A percentile compares a stretch with the other conserved stretches of the same genome.
Conservation (phyloP, 441 rosid genomes). For the Metrosideros polymorpha region DNA sequence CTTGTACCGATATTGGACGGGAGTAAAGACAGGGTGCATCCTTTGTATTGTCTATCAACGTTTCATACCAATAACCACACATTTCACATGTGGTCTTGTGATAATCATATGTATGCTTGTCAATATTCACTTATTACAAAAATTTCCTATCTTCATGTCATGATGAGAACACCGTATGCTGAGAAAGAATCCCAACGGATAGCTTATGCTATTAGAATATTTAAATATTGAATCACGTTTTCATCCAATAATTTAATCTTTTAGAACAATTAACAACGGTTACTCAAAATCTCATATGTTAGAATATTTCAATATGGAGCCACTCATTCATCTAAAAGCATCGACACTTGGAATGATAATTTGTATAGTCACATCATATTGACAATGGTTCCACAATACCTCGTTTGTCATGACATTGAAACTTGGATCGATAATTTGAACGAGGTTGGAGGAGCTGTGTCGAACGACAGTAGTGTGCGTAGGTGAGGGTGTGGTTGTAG, state of each 20-base stretch:
- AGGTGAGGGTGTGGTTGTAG: not conserved
- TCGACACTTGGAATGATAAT: no score
- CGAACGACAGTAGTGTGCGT: no score
- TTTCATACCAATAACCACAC: not conserved
- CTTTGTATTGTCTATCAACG: not conserved
- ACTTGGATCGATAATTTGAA: no score
- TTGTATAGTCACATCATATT: no score
- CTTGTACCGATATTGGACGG: not conserved
- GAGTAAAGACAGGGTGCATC: not conserved
- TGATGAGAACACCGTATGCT: not conserved
- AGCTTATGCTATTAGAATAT: not conserved
- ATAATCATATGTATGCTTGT: not conserved
- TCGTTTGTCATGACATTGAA: no score
- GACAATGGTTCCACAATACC: no score
- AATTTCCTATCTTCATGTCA: not conserved
- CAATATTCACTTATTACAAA: not conserved
- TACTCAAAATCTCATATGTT: not conserved
- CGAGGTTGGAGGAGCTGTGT: no score
- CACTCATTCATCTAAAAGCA: not conserved
- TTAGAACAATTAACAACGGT: accelerated
- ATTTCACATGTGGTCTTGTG: not conserved
- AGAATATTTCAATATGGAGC: no score
- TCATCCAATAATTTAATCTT: no score
- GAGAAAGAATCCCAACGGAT: not conserved
- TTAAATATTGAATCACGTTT: not conserved